Percentiles rank a stretch among this genome's conserved stretches.
Conservation (phyloP, 805 yeast genomes). For the Lipomyces kockii region DNA sequence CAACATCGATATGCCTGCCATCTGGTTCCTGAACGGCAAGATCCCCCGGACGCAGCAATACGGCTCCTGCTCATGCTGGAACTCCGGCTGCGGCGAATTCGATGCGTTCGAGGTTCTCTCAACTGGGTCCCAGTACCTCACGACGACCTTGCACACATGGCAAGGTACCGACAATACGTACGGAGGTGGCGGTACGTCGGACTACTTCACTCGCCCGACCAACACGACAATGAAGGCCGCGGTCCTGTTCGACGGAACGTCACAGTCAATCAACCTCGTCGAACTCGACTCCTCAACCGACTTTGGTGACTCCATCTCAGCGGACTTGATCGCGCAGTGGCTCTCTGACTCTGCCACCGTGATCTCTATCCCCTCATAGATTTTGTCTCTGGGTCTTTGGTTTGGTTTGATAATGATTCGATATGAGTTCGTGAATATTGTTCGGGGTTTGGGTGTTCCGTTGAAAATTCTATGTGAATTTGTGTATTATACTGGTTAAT, state of each 20-base stretch:
- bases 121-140: constrained; percentile 71
- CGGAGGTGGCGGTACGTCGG: constrained; percentile 83
- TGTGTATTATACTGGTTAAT: background rate
- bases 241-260: constrained; percentile 67
- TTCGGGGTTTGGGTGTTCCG: background rate
- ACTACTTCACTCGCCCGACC: constrained; percentile 88
- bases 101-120: constrained; percentile 89
- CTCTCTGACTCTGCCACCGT: constrained; percentile 22
- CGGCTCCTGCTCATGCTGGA: constrained; percentile 96
- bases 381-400: background rate
- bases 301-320: constrained; percentile 60
- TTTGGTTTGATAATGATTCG: background rate
- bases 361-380: constrained; percentile 24
- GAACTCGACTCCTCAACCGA: constrained; percentile 54
- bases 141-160: constrained; percentile 78
- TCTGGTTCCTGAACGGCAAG: constrained; percentile 94
- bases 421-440: background rate
- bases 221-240: constrained; percentile 83
- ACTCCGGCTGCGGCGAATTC: constrained; percentile 96
- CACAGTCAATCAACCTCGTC: constrained; percentile 58
- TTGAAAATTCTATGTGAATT: background rate
- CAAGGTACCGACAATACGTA: constrained; percentile 63
- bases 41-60: constrained; percentile 96
- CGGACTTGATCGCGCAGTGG: constrained; percentile 51
- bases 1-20: constrained; percentile 96